phyloP scores from a whole-genome alignment of 2,329 filamentous ascomycete species.

The Byssothecium circinans region DNA sequence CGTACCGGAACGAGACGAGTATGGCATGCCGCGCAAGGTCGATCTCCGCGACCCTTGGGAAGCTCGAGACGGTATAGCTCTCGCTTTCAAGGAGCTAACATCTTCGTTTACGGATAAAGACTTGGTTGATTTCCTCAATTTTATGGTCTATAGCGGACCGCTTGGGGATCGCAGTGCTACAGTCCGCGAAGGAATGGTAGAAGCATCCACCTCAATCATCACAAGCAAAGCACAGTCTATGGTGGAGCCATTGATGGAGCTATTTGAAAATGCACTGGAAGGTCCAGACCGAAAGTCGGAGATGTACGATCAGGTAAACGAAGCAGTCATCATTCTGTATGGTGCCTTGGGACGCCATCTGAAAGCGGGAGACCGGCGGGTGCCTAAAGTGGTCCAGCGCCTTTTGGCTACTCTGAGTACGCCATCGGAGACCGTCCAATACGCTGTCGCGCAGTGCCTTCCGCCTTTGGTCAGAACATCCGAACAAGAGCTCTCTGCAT shows the following conservation, averaged over 20 bases:
- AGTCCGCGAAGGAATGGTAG: conserved; percentile 88
- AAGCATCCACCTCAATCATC: conserved; percentile 81
- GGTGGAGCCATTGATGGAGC: conserved; percentile 87
- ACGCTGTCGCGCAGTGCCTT: conserved; percentile 90
- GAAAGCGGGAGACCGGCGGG: conserved; percentile 78
- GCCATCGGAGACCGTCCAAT: conserved; percentile 95
- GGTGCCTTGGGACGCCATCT: conserved; percentile 90
- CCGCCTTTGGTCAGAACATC: conserved; percentile 87
- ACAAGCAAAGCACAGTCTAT: conserved; percentile 77
- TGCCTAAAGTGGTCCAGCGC: conserved; percentile 84
- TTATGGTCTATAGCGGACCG: conserved; percentile 82
- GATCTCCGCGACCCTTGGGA: conserved; percentile 91
- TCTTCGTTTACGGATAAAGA: conserved; percentile 67
- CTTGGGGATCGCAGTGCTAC: conserved; percentile 77
- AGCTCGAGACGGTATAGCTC: conserved; percentile 81
- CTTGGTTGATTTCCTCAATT: conserved; percentile 77
- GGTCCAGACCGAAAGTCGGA: conserved; percentile 79
- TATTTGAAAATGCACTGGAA: conserved; percentile 87
- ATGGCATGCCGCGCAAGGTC: conserved; percentile 89
- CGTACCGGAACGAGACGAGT: conserved; percentile 83
- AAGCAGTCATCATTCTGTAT: conserved; percentile 97
- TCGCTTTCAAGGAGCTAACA: conserved; percentile 82
- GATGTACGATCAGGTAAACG: conserved; percentile 85
- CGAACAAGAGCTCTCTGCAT: conserved; percentile 73
- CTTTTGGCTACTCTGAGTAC: conserved; percentile 86